Percentiles rank a stretch among this genome's conserved stretches.
Evolutionary conservation across 192 early-diverging fungal genomes (phyloP).

Genomic region (Dissophora globulifera): DNA sequence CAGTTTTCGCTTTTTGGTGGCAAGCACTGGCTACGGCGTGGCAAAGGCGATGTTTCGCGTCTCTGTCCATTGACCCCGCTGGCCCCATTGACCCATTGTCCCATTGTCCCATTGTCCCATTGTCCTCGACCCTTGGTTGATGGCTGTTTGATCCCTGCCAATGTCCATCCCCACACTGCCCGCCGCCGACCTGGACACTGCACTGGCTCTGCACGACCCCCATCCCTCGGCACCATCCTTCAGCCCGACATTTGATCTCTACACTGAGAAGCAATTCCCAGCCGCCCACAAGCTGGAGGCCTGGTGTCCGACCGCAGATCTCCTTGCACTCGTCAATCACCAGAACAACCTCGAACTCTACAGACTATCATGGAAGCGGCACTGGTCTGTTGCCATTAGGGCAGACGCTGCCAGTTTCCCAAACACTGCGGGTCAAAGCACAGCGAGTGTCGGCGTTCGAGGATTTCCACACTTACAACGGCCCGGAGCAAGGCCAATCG

Average conservation of each 20-base stretch:
- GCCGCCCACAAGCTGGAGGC: slow-evolving; percentile 11
- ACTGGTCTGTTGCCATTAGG: slow-evolving; percentile 29
- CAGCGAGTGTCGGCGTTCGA: not conserved
- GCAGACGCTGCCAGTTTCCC: not conserved
- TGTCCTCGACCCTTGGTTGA: too few relatives aligned
- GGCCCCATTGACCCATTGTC: too few relatives aligned
- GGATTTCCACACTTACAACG: not conserved
- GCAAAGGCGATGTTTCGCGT: too few relatives aligned
- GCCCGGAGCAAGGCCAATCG: not conserved
- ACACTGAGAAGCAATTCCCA: slow-evolving; percentile 27
- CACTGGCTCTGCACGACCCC: too few relatives aligned
- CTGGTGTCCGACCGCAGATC: slow-evolving; percentile 39
- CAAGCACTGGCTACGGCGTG: too few relatives aligned
- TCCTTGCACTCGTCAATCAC: slow-evolving; percentile 28
- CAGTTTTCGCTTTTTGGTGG: too few relatives aligned
- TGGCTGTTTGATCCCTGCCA: too few relatives aligned
- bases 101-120: too few relatives aligned
- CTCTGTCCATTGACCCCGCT: too few relatives aligned
- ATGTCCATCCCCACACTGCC: too few relatives aligned
- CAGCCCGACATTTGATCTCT: slow-evolving; percentile 12
- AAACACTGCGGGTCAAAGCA: not conserved
- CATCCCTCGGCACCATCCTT: too few relatives aligned
- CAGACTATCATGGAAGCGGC: slow-evolving; percentile 33
- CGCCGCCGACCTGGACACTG: too few relatives aligned
- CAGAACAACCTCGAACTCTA: slow-evolving; percentile 40